A percentile compares a stretch with the other conserved stretches of the same genome.
phyloP scores from a whole-genome alignment of 2,329 filamentous ascomycete species.

The Dactylellina cionopaga region DNA sequence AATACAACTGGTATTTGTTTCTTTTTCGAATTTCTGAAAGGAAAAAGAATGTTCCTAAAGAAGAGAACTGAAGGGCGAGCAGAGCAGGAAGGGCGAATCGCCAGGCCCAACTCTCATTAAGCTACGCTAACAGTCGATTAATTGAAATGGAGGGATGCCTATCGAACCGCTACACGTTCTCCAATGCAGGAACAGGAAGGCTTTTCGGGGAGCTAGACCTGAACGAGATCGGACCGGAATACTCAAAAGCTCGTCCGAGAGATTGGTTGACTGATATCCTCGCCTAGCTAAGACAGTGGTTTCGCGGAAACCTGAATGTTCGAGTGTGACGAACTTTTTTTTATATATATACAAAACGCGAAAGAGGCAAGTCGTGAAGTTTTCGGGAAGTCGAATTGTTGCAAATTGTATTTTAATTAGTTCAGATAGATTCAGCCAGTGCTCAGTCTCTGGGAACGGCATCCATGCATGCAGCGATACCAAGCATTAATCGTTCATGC shows the following conservation, averaged over 20 bases:
- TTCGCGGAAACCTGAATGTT: slow-evolving; percentile 26
- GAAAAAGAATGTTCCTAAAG: no score
- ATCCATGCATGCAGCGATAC: slow-evolving; percentile 46
- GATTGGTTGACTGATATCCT: slow-evolving; percentile 16
- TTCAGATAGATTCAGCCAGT: slow-evolving; percentile 40
- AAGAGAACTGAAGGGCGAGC: slow-evolving; percentile 15
- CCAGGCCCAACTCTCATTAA: slow-evolving; percentile 11
- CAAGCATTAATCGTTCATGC: slow-evolving; percentile 18
- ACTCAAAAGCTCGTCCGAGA: slow-evolving; percentile 19
- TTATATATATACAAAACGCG: slow-evolving; percentile 27
- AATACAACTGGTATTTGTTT: no score
- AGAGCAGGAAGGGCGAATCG: slow-evolving; percentile 6
- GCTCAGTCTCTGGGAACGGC: slow-evolving; percentile 17
- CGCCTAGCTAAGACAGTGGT: slow-evolving; percentile 48
- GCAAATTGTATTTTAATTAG: slow-evolving; percentile 51
- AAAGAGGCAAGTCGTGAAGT: slow-evolving; percentile 50
- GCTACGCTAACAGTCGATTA: slow-evolving; percentile 42
- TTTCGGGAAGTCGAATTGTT: slow-evolving; percentile 50
- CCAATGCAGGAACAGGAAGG: slow-evolving; percentile 46
- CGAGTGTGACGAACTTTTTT: slow-evolving; percentile 27
- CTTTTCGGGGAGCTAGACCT: slow-evolving; percentile 25
- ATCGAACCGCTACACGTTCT: slow-evolving; percentile 30
- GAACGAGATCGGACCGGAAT: slow-evolving; percentile 40
- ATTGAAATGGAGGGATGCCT: slow-evolving; percentile 46
- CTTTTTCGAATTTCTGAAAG: slow-evolving; percentile 2